Percentiles rank a stretch among this genome's conserved stretches.
Evolutionary conservation across 2,329 filamentous ascomycete species (phyloP).

Genomic region (Purpureocillium takamizusanense): DNA sequence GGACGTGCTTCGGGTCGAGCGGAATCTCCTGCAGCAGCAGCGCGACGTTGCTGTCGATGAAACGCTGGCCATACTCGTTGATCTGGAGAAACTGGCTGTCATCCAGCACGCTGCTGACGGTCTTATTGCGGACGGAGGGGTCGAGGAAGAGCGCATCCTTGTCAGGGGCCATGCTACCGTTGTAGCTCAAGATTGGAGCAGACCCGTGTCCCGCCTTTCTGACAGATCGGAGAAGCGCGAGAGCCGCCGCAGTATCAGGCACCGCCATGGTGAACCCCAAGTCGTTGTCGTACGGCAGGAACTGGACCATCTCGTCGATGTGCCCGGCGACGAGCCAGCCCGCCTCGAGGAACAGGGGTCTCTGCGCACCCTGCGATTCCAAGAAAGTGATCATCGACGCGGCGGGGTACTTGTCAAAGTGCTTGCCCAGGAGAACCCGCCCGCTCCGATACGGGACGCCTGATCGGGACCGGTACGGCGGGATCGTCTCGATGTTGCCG

Average conservation of each 20-base stretch:
- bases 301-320: constrained; percentile 25
- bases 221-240: not conserved
- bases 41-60: constrained; percentile 3
- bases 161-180: constrained; percentile 1
- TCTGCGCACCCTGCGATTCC: constrained; percentile 17
- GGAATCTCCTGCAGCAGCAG: constrained; percentile 5
- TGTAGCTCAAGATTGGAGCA: not conserved
- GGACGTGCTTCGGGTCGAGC: constrained; percentile 1
- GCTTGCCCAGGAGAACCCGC: constrained; percentile 5
- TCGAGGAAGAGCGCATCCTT: not conserved
- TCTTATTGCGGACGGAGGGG: constrained; percentile 2
- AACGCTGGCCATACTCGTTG: constrained; percentile 3
- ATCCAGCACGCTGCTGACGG: not conserved
- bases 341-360: constrained; percentile 19
- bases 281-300: constrained; percentile 9
- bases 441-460: constrained; percentile 1
- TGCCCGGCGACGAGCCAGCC: constrained; percentile 21
- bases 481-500: constrained; percentile 19
- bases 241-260: not conserved
- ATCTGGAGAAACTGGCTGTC: not conserved
- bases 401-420: constrained; percentile 3
- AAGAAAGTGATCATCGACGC: constrained; percentile 14
- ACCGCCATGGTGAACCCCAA: constrained; percentile 1
- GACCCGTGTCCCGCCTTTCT: not conserved
- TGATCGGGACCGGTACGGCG: constrained; percentile 4